Evolutionary conservation across 306 rosid species (phyloP).

Genomic region (Delonix regia): DNA sequence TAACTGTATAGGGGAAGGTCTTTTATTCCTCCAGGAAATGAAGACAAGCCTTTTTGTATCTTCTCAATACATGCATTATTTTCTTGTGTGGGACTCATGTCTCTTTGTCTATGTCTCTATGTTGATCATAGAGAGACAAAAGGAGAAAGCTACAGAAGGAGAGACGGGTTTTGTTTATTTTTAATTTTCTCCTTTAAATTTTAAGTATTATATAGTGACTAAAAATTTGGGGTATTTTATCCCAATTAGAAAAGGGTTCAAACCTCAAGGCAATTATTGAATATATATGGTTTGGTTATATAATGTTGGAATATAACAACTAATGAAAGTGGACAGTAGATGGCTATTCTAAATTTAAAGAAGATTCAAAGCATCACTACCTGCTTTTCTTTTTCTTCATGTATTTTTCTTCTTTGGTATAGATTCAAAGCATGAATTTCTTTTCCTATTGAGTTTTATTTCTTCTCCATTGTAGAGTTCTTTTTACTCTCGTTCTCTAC

Average conservation of each 20-base stretch:
- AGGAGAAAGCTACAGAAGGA: conserved; percentile 12
- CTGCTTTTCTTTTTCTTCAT: conserved; percentile 31
- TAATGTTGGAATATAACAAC: conserved; percentile 27
- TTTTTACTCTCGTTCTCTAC: conserved; percentile 20
- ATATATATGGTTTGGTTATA: neutral
- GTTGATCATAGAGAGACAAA: neutral
- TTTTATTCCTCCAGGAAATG: neutral
- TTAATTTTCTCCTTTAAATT: neutral
- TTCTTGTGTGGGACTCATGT: neutral
- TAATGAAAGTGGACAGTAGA: conserved; percentile 19
- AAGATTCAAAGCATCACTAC: conserved; percentile 30
- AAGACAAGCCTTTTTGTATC: neutral
- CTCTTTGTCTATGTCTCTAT: neutral
- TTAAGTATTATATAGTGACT: neutral
- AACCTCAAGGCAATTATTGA: conserved; percentile 12
- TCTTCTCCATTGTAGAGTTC: conserved; percentile 29
- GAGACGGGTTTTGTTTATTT: neutral
- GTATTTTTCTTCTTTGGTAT: conserved; percentile 33
- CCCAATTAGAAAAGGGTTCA: neutral
- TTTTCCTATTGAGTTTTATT: conserved; percentile 25
- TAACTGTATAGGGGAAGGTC: neutral
- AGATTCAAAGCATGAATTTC: conserved; percentile 38
- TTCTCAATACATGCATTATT: neutral
- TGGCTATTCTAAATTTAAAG: conserved; percentile 15
- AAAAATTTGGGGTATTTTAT: neutral